These are phyloP conservation scores for Paracoccidioides lutzii DNA, from an alignment of 2,329 filamentous ascomycete genomes.

Conservation along the genomic window DNA sequence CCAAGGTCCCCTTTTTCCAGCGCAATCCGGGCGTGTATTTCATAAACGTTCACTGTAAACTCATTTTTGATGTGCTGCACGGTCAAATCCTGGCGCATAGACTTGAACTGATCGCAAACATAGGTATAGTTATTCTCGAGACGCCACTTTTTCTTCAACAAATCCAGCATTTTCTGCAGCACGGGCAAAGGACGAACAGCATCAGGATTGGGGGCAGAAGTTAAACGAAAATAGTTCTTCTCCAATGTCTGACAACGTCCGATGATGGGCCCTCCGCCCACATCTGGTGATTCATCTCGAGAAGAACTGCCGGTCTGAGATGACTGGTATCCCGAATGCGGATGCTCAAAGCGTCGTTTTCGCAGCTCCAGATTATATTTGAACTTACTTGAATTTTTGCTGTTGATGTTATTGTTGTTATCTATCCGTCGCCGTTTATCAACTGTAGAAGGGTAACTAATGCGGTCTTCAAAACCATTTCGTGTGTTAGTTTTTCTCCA, in stretches of 20 bases:
- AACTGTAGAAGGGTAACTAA: slow-evolving; percentile 48
- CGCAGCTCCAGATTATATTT: slow-evolving; percentile 77
- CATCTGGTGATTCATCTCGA: slow-evolving; percentile 36
- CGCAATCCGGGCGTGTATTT: slow-evolving; percentile 93
- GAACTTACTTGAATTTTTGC: slow-evolving; percentile 67
- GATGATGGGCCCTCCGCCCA: slow-evolving; percentile 56
- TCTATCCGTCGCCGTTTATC: slow-evolving; percentile 39
- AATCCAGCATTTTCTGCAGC: slow-evolving; percentile 69
- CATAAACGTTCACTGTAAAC: slow-evolving; percentile 92
- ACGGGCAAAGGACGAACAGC: slow-evolving; percentile 74
- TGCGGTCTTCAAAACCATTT: slow-evolving; percentile 57
- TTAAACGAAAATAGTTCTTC: slow-evolving; percentile 90
- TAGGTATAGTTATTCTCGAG: slow-evolving; percentile 89
- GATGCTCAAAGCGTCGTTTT: slow-evolving; percentile 66
- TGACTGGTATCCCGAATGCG: slow-evolving; percentile 29
- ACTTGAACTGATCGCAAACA: slow-evolving; percentile 99
- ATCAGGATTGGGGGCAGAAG: slow-evolving; percentile 74
- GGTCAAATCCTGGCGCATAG: slow-evolving; percentile 90
- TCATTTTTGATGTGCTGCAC: slow-evolving; percentile 95
- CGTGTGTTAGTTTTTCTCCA: slow-evolving; percentile 62
- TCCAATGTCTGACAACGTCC: slow-evolving; percentile 75
- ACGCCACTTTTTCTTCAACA: slow-evolving; percentile 90
- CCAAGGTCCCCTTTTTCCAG: slow-evolving; percentile 96
- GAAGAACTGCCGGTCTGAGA: slow-evolving; percentile 25
- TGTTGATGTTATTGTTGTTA: slow-evolving; percentile 18